A percentile compares a stretch with the other conserved stretches of the same genome.
Conservation (phyloP, 352 stramenopile species). For the Phytophthora nicotianae region DNA sequence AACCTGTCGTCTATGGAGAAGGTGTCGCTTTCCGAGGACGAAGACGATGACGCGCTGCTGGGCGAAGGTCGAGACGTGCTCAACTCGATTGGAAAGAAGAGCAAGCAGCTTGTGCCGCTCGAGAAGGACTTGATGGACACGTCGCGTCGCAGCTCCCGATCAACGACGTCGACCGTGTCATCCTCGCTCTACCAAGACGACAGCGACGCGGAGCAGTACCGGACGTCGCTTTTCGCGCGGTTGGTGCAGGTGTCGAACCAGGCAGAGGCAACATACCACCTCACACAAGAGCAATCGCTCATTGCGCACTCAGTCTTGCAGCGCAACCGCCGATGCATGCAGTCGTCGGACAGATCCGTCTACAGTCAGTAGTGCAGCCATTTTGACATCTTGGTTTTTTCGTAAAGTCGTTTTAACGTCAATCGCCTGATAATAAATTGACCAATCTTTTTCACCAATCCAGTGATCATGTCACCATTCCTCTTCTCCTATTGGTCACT, state of each 20-base stretch:
- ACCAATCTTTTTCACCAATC: conserved; percentile 22
- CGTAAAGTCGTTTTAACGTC: background rate
- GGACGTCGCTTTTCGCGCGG: conserved; percentile 41
- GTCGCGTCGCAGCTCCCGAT: conserved; percentile 35
- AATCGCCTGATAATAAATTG: conserved; percentile 4
- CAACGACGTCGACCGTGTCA: conserved; percentile 37
- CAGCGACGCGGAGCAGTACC: conserved; percentile 36
- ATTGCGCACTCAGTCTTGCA: conserved; percentile 39
- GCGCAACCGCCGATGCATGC: conserved; percentile 22
- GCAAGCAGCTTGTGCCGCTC: conserved; percentile 16
- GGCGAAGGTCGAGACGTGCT: conserved; percentile 37
- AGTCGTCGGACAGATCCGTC: conserved; percentile 14
- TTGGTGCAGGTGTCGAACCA: conserved; percentile 45
- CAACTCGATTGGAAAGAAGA: conserved; percentile 46
- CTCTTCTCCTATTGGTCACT: conserved; percentile 4
- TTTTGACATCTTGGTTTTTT: conserved; percentile 1
- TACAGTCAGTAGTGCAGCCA: conserved; percentile 21
- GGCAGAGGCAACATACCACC: conserved; percentile 48
- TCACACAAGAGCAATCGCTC: conserved; percentile 46
- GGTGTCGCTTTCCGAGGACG: conserved; percentile 35
- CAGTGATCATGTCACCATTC: conserved; percentile 3
- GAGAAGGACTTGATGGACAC: conserved; percentile 33
- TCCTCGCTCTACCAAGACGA: conserved; percentile 35
- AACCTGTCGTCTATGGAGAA: conserved; percentile 42
- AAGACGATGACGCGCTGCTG: conserved; percentile 33